These are phyloP conservation scores for Pseudopithomyces chartarum DNA, from an alignment of 2,329 filamentous ascomycete species.

Conservation along the genomic window DNA sequence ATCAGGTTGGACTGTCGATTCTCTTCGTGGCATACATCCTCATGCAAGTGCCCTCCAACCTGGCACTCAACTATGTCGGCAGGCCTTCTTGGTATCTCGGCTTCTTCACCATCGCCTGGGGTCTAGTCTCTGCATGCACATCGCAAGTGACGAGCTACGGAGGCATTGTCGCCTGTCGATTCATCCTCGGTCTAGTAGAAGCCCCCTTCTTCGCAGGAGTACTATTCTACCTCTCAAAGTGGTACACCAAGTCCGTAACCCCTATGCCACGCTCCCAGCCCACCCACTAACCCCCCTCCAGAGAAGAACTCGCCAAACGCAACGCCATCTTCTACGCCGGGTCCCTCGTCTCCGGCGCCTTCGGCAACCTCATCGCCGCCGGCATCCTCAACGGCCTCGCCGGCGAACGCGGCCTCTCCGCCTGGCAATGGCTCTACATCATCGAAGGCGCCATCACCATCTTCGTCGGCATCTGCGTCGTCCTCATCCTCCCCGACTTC, in stretches of 20 bases:
- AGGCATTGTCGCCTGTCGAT: constrained; percentile 21
- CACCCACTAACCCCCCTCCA: neutral
- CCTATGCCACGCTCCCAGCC: neutral
- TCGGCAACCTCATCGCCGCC: constrained; percentile 60
- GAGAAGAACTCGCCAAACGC: constrained; percentile 55
- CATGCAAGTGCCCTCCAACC: constrained; percentile 58
- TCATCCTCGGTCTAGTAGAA: constrained; percentile 17
- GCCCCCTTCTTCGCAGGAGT: constrained; percentile 23
- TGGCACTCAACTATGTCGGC: constrained; percentile 57
- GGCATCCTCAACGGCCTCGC: constrained; percentile 51
- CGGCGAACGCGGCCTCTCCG: constrained; percentile 33
- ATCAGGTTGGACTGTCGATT: constrained; percentile 22
- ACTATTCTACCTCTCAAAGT: constrained; percentile 39
- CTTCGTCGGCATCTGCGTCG: constrained; percentile 36
- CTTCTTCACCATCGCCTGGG: constrained; percentile 50
- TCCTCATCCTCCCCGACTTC: constrained; percentile 46
- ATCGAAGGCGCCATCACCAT: constrained; percentile 46
- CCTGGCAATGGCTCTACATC: constrained; percentile 47
- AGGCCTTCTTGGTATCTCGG: constrained; percentile 60
- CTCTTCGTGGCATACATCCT: constrained; percentile 26
- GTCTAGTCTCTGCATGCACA: constrained; percentile 49
- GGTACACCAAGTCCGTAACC: constrained; percentile 53
- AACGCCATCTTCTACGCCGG: constrained; percentile 60
- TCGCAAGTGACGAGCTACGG: constrained; percentile 39
- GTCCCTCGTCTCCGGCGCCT: constrained; percentile 54